These are phyloP conservation scores for Boletus edulis DNA, from an alignment of 768 basidiomycete species.

Conservation along the genomic window DNA sequence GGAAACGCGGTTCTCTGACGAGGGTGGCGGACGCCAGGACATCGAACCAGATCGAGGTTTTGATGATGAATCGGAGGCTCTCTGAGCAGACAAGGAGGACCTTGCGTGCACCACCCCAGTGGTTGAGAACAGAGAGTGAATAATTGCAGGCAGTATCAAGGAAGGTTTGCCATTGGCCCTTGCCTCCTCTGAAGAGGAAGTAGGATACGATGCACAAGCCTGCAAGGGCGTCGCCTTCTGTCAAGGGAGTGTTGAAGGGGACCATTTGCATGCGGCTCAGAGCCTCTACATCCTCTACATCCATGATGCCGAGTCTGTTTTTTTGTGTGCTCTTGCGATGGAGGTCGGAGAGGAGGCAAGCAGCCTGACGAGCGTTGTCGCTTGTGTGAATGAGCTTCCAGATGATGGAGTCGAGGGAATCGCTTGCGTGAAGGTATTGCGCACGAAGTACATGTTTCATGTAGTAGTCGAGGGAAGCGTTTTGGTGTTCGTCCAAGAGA, in stretches of 20 bases:
- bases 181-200: constrained; percentile 75
- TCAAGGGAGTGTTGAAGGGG: constrained; percentile 25
- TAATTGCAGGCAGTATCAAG: constrained; percentile 59
- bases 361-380: constrained; percentile 52
- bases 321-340: constrained; percentile 39
- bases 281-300: constrained; percentile 24
- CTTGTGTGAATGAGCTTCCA: constrained; percentile 47
- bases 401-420: constrained; percentile 44
- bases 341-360: constrained; percentile 60
- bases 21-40: constrained; percentile 77
- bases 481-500: constrained; percentile 17
- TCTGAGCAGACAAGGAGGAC: constrained; percentile 45
- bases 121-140: constrained; percentile 47
- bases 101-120: constrained; percentile 39
- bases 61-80: constrained; percentile 70
- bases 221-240: constrained; percentile 74
- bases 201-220: constrained; percentile 74
- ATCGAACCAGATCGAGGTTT: constrained; percentile 86
- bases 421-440: constrained; percentile 69
- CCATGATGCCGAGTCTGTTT: constrained; percentile 17
- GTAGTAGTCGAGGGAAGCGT: constrained; percentile 41
- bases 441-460: constrained; percentile 59
- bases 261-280: constrained; percentile 25
- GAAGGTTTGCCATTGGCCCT: constrained; percentile 67
- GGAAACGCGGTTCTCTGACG: constrained; percentile 54